Evolutionary conservation across 441 rosid genomes (phyloP).

Genomic region (Pelargonium fulgidum): DNA sequence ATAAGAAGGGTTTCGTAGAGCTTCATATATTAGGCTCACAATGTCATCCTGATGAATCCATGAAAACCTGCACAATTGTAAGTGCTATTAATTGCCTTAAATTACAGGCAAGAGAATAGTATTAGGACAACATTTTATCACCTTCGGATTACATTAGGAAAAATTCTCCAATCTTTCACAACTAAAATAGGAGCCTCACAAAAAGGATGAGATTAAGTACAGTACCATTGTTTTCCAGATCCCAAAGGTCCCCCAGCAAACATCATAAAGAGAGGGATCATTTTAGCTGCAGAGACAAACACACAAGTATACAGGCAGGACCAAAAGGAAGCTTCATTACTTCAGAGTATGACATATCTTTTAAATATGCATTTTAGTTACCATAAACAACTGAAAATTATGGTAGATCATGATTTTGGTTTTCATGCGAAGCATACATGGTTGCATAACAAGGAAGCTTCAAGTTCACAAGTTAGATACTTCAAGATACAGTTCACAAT

Average conservation of each 20-base stretch:
- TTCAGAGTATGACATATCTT: too few relatives aligned
- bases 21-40: constrained; percentile 71
- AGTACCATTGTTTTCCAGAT: constrained; percentile 26
- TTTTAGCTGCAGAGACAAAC: constrained; percentile 20
- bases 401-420: not conserved
- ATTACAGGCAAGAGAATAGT: not conserved
- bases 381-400: not conserved
- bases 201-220: not conserved
- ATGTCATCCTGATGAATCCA: constrained; percentile 95
- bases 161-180: not conserved
- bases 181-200: not conserved
- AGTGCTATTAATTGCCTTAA: not conserved
- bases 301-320: not conserved
- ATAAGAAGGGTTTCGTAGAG: constrained; percentile 74
- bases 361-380: too few relatives aligned
- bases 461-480: not conserved
- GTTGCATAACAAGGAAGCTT: not conserved
- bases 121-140: too few relatives aligned
- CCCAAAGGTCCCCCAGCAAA: constrained; percentile 24
- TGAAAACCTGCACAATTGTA: constrained; percentile 57
- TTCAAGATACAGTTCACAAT: not conserved
- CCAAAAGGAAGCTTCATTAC: not conserved
- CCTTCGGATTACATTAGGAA: too few relatives aligned
- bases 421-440: not conserved
- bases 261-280: constrained; percentile 21